Conservation (phyloP, 805 yeast species). For the Cyberlindnera euphorbiae region DNA sequence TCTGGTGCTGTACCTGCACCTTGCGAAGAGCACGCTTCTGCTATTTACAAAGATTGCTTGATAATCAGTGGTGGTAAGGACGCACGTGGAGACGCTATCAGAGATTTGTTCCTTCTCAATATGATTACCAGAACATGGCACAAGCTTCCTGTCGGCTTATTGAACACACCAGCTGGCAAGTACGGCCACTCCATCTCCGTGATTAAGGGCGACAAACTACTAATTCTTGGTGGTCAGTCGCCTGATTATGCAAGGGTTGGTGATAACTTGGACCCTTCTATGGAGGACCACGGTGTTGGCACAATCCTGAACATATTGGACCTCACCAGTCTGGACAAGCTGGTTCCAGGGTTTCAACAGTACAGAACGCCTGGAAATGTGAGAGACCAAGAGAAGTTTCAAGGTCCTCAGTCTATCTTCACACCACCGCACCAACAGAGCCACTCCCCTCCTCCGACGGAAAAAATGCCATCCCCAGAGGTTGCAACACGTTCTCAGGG, state of each 20-base stretch:
- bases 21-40: slow-evolving; percentile 86
- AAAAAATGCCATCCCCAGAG: too few species aligned
- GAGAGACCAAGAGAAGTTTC: slow-evolving; percentile 17
- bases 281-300: slow-evolving; percentile 48
- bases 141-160: slow-evolving; percentile 45
- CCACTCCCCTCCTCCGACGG: slow-evolving; percentile 3
- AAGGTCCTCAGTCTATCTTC: slow-evolving; percentile 19
- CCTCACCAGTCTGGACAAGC: slow-evolving; percentile 30
- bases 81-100: slow-evolving; percentile 60
- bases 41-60: slow-evolving; percentile 71
- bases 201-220: slow-evolving; percentile 57
- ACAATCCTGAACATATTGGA: slow-evolving; percentile 64
- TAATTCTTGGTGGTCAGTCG: slow-evolving; percentile 91
- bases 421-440: slow-evolving; percentile 13
- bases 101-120: slow-evolving; percentile 70
- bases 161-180: slow-evolving; percentile 65
- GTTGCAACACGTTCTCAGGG: too few species aligned
- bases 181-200: slow-evolving; percentile 88
- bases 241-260: slow-evolving; percentile 55
- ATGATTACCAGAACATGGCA: slow-evolving; percentile 70
- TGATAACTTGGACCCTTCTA: slow-evolving; percentile 49
- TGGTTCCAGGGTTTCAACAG: slow-evolving; percentile 34
- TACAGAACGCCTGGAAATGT: slow-evolving; percentile 32
- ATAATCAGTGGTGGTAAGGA: slow-evolving; percentile 90
- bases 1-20: slow-evolving; percentile 75